Percentiles rank a stretch among this genome's conserved stretches.
Evolutionary conservation across 768 basidiomycete species (phyloP).

Genomic region (Pleurotus sapidus): DNA sequence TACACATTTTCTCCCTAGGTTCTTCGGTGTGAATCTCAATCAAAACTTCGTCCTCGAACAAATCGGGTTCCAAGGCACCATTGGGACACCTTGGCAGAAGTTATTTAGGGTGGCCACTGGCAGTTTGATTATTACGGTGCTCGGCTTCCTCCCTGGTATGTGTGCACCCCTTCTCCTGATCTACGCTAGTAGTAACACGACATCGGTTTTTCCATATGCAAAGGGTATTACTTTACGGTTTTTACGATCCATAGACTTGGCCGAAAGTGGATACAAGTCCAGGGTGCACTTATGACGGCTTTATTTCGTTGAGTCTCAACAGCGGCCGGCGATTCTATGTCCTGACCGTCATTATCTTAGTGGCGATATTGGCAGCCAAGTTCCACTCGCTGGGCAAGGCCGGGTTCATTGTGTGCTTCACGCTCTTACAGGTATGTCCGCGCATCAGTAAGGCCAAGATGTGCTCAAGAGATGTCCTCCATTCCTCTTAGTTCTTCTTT

Average conservation of each 20-base stretch:
- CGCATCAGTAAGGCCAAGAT: not conserved
- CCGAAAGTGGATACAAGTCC: slow-evolving; percentile 71
- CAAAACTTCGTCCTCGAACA: slow-evolving; percentile 74
- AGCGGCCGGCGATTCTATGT: slow-evolving; percentile 19
- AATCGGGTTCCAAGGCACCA: slow-evolving; percentile 63
- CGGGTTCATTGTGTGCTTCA: slow-evolving; percentile 70
- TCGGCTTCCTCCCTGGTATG: slow-evolving; percentile 76
- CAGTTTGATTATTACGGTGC: slow-evolving; percentile 66
- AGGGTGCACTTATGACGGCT: slow-evolving; percentile 67
- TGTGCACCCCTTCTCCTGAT: not conserved
- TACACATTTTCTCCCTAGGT: slow-evolving; percentile 38
- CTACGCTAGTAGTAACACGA: not conserved
- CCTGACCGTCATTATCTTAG: too few relatives aligned
- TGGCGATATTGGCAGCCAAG: slow-evolving; percentile 66
- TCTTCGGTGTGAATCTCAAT: slow-evolving; percentile 74
- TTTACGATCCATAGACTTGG: slow-evolving; percentile 71
- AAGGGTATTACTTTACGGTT: slow-evolving; percentile 69
- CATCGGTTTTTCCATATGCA: not conserved
- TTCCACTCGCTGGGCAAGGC: slow-evolving; percentile 55
- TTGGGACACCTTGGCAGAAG: slow-evolving; percentile 57
- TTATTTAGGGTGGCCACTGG: slow-evolving; percentile 69
- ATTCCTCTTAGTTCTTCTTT: slow-evolving; percentile 53
- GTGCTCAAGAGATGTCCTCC: not conserved
- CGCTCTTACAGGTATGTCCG: slow-evolving; percentile 54
- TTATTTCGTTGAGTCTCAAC: slow-evolving; percentile 49